Percentiles rank a stretch among this genome's conserved stretches.
phyloP scores from a whole-genome alignment of 805 yeast genomes.

The Tanozyma kutaoensis region DNA sequence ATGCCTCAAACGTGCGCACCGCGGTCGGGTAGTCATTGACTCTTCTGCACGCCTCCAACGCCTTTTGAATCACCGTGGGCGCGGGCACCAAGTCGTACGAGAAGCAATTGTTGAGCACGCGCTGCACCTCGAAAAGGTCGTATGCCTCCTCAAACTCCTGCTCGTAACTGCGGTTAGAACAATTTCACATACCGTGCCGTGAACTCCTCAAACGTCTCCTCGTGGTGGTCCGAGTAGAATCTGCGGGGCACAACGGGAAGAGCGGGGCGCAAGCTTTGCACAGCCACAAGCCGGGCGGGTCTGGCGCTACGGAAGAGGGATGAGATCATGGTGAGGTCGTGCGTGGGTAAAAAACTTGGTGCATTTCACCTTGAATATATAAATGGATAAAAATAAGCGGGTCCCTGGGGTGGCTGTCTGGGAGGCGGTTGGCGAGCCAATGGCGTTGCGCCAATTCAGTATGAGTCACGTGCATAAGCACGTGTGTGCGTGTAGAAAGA shows the following conservation, averaged over 20 bases:
- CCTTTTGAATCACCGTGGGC: conserved; percentile 90
- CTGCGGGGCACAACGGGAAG: conserved; percentile 25
- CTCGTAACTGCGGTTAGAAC: conserved; percentile 49
- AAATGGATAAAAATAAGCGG: too few species aligned
- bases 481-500: too few species aligned
- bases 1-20: conserved; percentile 94
- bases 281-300: conserved; percentile 18
- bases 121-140: conserved; percentile 41
- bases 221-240: conserved; percentile 75
- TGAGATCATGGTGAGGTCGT: conserved; percentile 15
- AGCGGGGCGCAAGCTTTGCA: conserved; percentile 17
- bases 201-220: conserved; percentile 92
- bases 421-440: too few species aligned
- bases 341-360: not conserved
- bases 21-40: conserved; percentile 98
- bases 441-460: too few species aligned
- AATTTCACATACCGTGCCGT: conserved; percentile 47
- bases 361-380: too few species aligned
- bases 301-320: conserved; percentile 28
- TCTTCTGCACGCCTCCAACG: conserved; percentile 95
- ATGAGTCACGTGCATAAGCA: too few species aligned
- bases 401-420: too few species aligned
- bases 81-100: conserved; percentile 98
- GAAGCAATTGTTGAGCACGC: conserved; percentile 95
- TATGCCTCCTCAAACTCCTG: conserved; percentile 89